Percentiles rank a stretch among this genome's conserved stretches.
Conservation (phyloP, 345 rosid genomes). For the Hevea brasiliensis region DNA sequence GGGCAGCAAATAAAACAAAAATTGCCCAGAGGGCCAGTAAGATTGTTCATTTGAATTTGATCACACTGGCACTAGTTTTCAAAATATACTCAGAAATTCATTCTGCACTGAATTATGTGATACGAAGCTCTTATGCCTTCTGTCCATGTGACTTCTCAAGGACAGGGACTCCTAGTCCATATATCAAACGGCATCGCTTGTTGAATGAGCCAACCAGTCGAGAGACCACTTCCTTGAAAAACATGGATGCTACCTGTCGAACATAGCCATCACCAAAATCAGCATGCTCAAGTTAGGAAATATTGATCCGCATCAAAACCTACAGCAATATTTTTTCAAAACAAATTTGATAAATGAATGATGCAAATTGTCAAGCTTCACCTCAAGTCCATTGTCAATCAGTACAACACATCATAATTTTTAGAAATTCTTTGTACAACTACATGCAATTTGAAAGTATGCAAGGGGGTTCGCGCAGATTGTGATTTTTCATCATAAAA, state of each 20-base stretch:
- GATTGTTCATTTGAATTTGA: slow-evolving; percentile 1
- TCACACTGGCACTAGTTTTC: not conserved
- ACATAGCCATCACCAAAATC: slow-evolving; percentile 4
- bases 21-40: slow-evolving; percentile 7
- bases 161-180: slow-evolving; percentile 66
- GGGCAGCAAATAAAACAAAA: slow-evolving; percentile 22
- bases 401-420: not conserved
- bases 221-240: slow-evolving; percentile 83
- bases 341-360: not conserved
- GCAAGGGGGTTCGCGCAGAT: too few relatives aligned
- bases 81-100: slow-evolving; percentile 3
- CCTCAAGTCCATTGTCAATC: too few relatives aligned
- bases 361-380: not conserved
- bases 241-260: slow-evolving; percentile 77
- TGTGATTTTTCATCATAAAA: too few relatives aligned
- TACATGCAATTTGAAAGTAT: too few relatives aligned
- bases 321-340: not conserved
- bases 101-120: not conserved
- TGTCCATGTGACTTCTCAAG: slow-evolving; percentile 59
- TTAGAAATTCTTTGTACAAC: not conserved
- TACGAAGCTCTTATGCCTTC: slow-evolving; percentile 41
- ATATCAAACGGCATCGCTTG: slow-evolving; percentile 70
- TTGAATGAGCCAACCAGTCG: slow-evolving; percentile 70
- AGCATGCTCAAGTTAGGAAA: slow-evolving; percentile 1
- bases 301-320: not conserved